These are phyloP conservation scores for Thuidium tamariscinum DNA, from an alignment of 225 moss, liverwort and hornwort genomes.

Conservation along the genomic window DNA sequence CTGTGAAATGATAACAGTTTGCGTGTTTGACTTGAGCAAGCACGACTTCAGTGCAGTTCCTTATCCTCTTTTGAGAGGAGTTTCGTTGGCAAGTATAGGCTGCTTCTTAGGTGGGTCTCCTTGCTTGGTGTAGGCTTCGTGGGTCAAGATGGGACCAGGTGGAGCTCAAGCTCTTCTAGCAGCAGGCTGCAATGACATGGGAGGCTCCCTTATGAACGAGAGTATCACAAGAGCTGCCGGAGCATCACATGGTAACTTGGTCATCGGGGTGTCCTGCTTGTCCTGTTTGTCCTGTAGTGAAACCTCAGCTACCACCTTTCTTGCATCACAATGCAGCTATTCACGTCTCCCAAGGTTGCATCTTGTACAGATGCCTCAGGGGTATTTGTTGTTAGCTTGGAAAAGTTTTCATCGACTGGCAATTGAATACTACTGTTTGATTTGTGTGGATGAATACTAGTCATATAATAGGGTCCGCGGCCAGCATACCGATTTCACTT, in stretches of 20 bases:
- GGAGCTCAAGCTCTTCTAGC: conserved; percentile 77
- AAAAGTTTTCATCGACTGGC: background rate
- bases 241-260: conserved; percentile 66
- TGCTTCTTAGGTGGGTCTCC: background rate
- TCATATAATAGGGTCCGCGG: background rate
- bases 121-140: conserved; percentile 63
- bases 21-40: background rate
- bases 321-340: background rate
- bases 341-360: background rate
- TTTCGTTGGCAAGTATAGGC: background rate
- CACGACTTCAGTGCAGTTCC: background rate
- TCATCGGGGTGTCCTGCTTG: background rate
- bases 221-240: conserved; percentile 94
- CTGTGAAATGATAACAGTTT: background rate
- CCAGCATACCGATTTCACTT: background rate
- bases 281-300: background rate
- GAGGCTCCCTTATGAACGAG: conserved; percentile 96
- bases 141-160: conserved; percentile 97
- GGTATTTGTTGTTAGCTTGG: background rate
- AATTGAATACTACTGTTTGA: background rate
- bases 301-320: background rate
- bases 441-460: background rate
- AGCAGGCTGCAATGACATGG: conserved; percentile 97
- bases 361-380: background rate
- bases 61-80: background rate